These are phyloP conservation scores for Malassezia psittaci DNA, from an alignment of 1,284 basidiomycete species.

Conservation along the genomic window DNA sequence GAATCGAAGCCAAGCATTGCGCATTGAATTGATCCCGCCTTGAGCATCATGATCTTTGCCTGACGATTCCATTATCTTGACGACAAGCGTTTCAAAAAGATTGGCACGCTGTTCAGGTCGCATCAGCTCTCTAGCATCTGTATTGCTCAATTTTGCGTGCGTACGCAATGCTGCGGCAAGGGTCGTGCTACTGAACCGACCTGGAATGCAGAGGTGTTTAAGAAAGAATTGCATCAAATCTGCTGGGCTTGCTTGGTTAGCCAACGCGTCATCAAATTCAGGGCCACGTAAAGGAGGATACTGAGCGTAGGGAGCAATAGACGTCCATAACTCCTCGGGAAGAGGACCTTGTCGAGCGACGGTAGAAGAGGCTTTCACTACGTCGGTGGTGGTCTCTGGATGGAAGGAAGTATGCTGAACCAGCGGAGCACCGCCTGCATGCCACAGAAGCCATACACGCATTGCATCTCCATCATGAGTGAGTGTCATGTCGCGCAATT, in stretches of 20 bases:
- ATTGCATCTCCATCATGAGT: constrained; percentile 20
- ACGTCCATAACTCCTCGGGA: constrained; percentile 26
- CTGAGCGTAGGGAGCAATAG: constrained; percentile 22
- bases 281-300: constrained; percentile 32
- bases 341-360: constrained; percentile 14
- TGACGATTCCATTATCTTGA: constrained; percentile 21
- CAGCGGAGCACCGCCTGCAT: constrained; percentile 28
- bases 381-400: constrained; percentile 15
- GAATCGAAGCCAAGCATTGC: constrained; percentile 38
- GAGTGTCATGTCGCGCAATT: constrained; percentile 35
- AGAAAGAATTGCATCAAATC: constrained; percentile 31
- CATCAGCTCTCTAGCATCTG: constrained; percentile 14
- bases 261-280: constrained; percentile 31
- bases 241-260: constrained; percentile 16
- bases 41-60: constrained; percentile 24
- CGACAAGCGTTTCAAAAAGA: constrained; percentile 24
- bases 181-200: constrained; percentile 27
- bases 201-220: constrained; percentile 31
- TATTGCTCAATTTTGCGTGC: constrained; percentile 18
- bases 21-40: constrained; percentile 25
- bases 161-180: constrained; percentile 14
- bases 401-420: constrained; percentile 14
- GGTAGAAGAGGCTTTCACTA: neutral
- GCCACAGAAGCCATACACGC: constrained; percentile 40
- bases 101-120: constrained; percentile 16